phyloP scores from a whole-genome alignment of 2,329 filamentous ascomycete genomes.

The Davidsoniella virescens region DNA sequence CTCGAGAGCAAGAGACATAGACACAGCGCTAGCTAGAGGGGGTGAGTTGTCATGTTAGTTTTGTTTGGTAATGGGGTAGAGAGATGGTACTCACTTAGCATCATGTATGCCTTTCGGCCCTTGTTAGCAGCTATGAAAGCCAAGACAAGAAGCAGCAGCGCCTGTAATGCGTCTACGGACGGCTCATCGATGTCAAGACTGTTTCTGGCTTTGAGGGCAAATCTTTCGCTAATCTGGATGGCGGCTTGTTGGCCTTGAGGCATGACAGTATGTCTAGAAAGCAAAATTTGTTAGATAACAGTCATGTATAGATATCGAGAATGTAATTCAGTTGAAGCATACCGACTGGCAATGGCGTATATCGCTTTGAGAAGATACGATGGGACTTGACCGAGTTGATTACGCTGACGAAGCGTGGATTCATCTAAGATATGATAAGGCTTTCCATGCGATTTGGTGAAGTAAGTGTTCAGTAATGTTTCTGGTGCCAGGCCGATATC shows the following conservation, averaged over 20 bases:
- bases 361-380: slow-evolving; percentile 37
- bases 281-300: slow-evolving; percentile 10
- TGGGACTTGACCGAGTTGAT: slow-evolving; percentile 52
- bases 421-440: slow-evolving; percentile 74
- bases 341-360: slow-evolving; percentile 48
- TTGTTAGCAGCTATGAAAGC: slow-evolving; percentile 63
- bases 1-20: slow-evolving; percentile 70
- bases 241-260: too few species aligned
- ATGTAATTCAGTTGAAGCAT: slow-evolving; percentile 14
- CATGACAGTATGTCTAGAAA: too few species aligned
- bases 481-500: slow-evolving; percentile 25
- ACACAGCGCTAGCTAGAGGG: slow-evolving; percentile 50
- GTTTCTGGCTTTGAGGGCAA: slow-evolving; percentile 49
- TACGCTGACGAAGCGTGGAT: slow-evolving; percentile 51
- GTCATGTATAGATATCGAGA: slow-evolving; percentile 1
- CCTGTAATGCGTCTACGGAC: slow-evolving; percentile 60
- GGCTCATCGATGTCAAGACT: slow-evolving; percentile 69
- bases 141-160: slow-evolving; percentile 57
- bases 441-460: slow-evolving; percentile 62
- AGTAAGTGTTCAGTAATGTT: slow-evolving; percentile 60
- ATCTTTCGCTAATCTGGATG: slow-evolving; percentile 53
- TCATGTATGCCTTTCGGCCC: slow-evolving; percentile 77
- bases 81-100: slow-evolving; percentile 45
- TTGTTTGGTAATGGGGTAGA: neutral
- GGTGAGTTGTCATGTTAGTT: slow-evolving; percentile 20